Base-by-base conservation (phyloP, 371 early-diverging fungal genomes). In the Mucor sp. region DNA sequence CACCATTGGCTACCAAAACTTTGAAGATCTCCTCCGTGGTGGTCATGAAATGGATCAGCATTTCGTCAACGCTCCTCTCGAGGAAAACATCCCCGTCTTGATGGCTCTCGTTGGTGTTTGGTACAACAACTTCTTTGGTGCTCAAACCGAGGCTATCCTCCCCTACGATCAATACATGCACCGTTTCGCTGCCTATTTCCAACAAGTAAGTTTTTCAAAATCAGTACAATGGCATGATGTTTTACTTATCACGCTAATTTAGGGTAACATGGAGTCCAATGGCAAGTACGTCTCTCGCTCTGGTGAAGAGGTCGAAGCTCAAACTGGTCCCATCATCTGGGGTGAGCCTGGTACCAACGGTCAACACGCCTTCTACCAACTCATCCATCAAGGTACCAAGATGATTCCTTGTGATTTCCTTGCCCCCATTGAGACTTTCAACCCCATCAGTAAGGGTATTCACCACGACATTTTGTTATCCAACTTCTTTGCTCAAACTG, bases 211-310 rank as follows among this genome's bases (percentile, higher is more conserved):
- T 33, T 27, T 25, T 19, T 7, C n/a, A 27, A 14, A n/a, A 44
- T 27, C 28, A 44, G n/a, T 17, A 56, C 62, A 21, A 48, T 41
- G 47, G 27, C 27, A 39, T 28, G 57, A 48, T 19, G 5, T 33
- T 11, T 53, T 60, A 11, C 9, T 19, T 23, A 28, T 30, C 28
- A 57, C 60, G 56, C 55, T 23, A 47, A 17, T 15, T 25, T 59
- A 89, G 88, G 98, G 98, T 68, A 99, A 99, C 79, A 99, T 99
- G 99, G 99, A 99, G 82, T 97, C 97, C 50, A 99, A 99, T 79
- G 99, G 99, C 75, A 99, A 99, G 84, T 93, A 92, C 67, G 87
- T 92, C 58, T 93, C 93, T 66, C 92, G 95, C 43, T 85, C 89
- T 63, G 93, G 94, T 65, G 85, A 85, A 56, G 81, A 79, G 35